phyloP scores from a whole-genome alignment of 495 filamentous ascomycete genomes.

The Echria macrotheca region DNA sequence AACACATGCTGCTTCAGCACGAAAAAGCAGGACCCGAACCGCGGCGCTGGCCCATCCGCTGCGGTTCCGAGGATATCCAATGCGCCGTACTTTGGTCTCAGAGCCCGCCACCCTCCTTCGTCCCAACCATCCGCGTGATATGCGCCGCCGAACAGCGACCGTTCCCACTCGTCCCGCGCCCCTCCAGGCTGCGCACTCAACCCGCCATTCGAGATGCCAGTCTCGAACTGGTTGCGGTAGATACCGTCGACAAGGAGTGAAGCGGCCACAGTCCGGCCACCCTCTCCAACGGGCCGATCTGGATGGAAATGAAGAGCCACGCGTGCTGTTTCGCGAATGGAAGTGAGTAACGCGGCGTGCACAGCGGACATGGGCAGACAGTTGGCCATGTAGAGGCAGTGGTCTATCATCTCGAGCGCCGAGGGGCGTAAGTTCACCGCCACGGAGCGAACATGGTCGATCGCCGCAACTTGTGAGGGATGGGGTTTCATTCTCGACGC shows the following conservation, averaged over 20 bases:
- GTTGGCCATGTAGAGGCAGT: conserved; percentile 1
- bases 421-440: background rate
- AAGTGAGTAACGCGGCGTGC: conserved; percentile 1
- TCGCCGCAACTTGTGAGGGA: background rate
- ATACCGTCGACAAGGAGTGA: conserved; percentile 7
- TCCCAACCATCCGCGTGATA: conserved; percentile 5
- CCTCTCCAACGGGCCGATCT: conserved; percentile 5
- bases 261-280: background rate
- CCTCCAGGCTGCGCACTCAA: conserved; percentile 5
- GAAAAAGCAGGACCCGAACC: conserved; percentile 12
- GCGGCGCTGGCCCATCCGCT: conserved; percentile 8
- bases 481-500: too few species aligned
- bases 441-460: background rate
- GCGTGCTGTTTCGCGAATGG: conserved; percentile 1
- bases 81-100: conserved; percentile 12
- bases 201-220: conserved; percentile 11
- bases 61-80: conserved; percentile 8
- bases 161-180: conserved; percentile 12
- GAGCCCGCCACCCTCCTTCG: background rate
- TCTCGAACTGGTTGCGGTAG: conserved; percentile 12
- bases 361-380: background rate
- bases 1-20: conserved; percentile 3
- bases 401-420: conserved; percentile 1
- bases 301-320: conserved; percentile 14
- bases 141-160: conserved; percentile 5